phyloP scores from a whole-genome alignment of 2,329 filamentous ascomycete species.

The Neobulgaria alba region DNA sequence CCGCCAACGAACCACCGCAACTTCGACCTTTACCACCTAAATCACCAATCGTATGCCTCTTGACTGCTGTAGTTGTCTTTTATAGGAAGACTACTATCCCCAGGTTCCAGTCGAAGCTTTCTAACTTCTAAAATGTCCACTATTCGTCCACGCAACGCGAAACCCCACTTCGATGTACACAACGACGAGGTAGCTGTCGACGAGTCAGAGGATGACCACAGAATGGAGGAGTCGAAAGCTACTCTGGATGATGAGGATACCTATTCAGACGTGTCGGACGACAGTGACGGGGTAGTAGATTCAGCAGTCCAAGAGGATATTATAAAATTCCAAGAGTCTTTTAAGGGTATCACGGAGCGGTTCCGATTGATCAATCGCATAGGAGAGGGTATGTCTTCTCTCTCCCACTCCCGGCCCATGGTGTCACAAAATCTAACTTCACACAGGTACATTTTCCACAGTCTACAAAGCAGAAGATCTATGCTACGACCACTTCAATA shows the following conservation, averaged over 20 bases:
- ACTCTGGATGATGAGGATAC: slow-evolving; percentile 28
- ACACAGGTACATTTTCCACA: slow-evolving; percentile 85
- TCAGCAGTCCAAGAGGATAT: slow-evolving; percentile 74
- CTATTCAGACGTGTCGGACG: slow-evolving; percentile 42
- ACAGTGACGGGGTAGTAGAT: slow-evolving; percentile 54
- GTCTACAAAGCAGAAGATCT: slow-evolving; percentile 98
- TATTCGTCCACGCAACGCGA: slow-evolving; percentile 25
- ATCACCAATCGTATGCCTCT: slow-evolving; percentile 17
- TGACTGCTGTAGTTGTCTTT: slow-evolving; percentile 5
- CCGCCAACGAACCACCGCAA: no score
- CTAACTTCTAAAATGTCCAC: slow-evolving; percentile 21
- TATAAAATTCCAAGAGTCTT: slow-evolving; percentile 70
- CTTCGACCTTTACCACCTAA: slow-evolving; percentile 12
- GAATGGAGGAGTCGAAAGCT: slow-evolving; percentile 31
- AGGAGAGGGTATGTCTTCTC: slow-evolving; percentile 63
- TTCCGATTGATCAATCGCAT: slow-evolving; percentile 94
- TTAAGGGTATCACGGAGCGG: slow-evolving; percentile 72
- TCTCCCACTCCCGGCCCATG: not conserved
- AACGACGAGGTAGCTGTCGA: slow-evolving; percentile 31
- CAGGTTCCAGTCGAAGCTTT: no score
- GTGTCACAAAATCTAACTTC: slow-evolving; percentile 11
- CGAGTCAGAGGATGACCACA: slow-evolving; percentile 29
- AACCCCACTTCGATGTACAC: slow-evolving; percentile 31
- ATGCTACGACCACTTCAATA: slow-evolving; percentile 72
- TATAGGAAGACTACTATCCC: not conserved